A percentile compares a stretch with the other conserved stretches of the same genome.
phyloP scores from a whole-genome alignment of 345 rosid genomes.

The Populus alba region DNA sequence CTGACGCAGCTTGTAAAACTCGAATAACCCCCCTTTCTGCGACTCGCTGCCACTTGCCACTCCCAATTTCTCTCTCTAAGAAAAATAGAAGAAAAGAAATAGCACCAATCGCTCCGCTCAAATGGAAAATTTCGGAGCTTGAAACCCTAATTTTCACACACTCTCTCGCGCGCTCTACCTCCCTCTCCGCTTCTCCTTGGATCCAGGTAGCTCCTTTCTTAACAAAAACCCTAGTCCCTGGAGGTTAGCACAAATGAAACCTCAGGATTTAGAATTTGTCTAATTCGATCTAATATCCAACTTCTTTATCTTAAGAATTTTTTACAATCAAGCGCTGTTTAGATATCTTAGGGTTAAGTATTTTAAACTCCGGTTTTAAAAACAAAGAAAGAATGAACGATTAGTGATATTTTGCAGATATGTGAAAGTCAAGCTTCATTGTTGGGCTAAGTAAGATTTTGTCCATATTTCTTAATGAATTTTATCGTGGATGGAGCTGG shows the following conservation, averaged over 20 bases:
- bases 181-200: background rate
- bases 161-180: background rate
- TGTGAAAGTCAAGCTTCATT: background rate
- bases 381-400: background rate
- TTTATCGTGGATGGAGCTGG: slow-evolving; percentile 7
- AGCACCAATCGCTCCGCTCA: background rate
- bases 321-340: background rate
- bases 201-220: slow-evolving; percentile 9
- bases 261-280: background rate
- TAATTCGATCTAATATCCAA: background rate
- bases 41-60: background rate
- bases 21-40: slow-evolving; percentile 5
- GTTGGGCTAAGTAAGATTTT: background rate
- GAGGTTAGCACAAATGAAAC: slow-evolving; percentile 3
- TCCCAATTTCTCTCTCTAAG: background rate
- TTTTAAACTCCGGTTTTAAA: background rate
- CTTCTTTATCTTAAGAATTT: background rate
- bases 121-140: slow-evolving; percentile 1
- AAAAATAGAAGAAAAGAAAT: background rate
- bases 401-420: slow-evolving; percentile 1
- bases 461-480: background rate
- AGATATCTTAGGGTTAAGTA: background rate
- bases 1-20: background rate
- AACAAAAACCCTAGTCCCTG: slow-evolving; percentile 12
- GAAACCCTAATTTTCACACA: slow-evolving; percentile 1